phyloP scores from a whole-genome alignment of 306 rosid genomes.

The Cicer judaicum region DNA sequence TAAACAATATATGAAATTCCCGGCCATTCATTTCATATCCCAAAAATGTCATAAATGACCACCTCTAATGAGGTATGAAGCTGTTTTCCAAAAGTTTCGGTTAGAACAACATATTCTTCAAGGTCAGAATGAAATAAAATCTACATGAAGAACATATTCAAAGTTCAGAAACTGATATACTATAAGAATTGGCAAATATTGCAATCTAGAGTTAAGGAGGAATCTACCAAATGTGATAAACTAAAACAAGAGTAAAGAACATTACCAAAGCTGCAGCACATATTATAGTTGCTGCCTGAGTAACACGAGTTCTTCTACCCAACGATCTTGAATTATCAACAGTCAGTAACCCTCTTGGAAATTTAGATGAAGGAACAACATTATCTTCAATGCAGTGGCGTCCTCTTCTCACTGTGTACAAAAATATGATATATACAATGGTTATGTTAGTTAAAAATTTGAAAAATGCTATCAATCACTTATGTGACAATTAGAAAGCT shows the following conservation, averaged over 20 bases:
- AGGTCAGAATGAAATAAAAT: conserved; percentile 13
- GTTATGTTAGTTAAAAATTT: conserved; percentile 4
- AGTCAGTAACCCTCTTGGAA: conserved; percentile 23
- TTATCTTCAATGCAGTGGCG: conserved; percentile 33
- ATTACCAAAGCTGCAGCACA: conserved; percentile 62
- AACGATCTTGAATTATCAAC: conserved; percentile 33
- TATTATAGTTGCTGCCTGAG: conserved; percentile 45
- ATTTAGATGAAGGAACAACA: conserved; percentile 32
- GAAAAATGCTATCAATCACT: conserved; percentile 12
- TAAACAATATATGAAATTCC: neutral
- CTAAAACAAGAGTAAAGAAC: conserved; percentile 5
- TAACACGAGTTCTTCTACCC: conserved; percentile 37
- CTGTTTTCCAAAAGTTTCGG: neutral
- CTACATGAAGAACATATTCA: neutral
- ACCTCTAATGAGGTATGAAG: neutral
- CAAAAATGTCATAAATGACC: conserved; percentile 6
- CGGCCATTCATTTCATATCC: conserved; percentile 3
- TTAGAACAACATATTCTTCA: conserved; percentile 6
- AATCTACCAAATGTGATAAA: conserved; percentile 18
- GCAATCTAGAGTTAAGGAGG: conserved; percentile 6
- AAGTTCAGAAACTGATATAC: conserved; percentile 12
- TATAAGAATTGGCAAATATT: neutral
- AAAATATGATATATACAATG: conserved; percentile 21
- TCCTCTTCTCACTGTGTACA: conserved; percentile 45
- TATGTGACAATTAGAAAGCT: conserved; percentile 1